Evolutionary conservation across 768 basidiomycete species (phyloP), one percentile per base, ranked within the genome.

Genomic region (Gautieria morchelliformis): DNA sequence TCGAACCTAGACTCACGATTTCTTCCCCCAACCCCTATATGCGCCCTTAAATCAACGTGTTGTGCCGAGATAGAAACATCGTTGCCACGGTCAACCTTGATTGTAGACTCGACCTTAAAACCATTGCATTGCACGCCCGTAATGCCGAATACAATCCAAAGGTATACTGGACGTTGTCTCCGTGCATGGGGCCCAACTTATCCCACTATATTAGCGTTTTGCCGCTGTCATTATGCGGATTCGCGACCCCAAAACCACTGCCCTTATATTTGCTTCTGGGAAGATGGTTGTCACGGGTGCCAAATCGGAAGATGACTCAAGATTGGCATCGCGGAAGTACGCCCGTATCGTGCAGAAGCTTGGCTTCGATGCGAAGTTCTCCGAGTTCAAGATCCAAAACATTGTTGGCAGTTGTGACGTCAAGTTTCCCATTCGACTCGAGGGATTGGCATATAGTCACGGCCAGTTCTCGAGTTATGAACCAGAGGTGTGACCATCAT

Each of bases 281-380:
- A 99, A 98, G 82, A 98, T 99, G 91, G 96, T 99, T 70, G 95
- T 98, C 58, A 98, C 96, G 41, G 96, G 96, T 69, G 96, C 96
- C 49, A 99, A 98, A 79, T 93, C 90, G 33, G 95, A 98, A 72
- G 95, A 98, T 71, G 94, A 99, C 67, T 94, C 93, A 65, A 83
- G 94, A 52, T 76, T 98, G 60, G 95, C 96, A 52, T 95, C 93
- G 64, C 86, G 95, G 69, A 99, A 99, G 74, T 98, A 98, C 72
- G 96, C 96, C 47, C 87, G 96, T 53, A 99, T 99, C 68, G 93
- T 99, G 41, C 96, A 98, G 77, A 98, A 99, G 73, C 85, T 98
- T 53, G 96, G 96, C 30, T 99, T 99, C 72, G 95, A 98, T 61
- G 94, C 95, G 65, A 97, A 97, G 75, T 98, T 98, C 71, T 92